phyloP scores from a whole-genome alignment of 2,329 filamentous ascomycete species.

The Monilinia polystroma region DNA sequence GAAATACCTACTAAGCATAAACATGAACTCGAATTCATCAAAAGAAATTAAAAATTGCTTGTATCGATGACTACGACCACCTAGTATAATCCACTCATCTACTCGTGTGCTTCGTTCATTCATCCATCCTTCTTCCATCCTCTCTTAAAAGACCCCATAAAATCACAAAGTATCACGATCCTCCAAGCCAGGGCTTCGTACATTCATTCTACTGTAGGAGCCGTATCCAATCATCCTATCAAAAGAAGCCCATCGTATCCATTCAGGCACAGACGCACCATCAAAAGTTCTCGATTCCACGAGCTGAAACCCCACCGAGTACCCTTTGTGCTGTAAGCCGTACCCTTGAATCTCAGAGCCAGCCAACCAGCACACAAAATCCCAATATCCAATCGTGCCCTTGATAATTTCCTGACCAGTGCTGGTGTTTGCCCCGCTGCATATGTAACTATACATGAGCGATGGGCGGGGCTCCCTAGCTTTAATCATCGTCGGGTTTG shows the following conservation, averaged over 20 bases:
- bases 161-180: background rate
- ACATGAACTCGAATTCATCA: background rate
- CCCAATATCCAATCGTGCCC: background rate
- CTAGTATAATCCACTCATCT: too few species aligned
- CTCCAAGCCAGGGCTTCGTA: background rate
- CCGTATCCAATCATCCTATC: too few species aligned
- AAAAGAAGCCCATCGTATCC: background rate
- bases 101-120: too few species aligned
- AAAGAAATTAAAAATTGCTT: too few species aligned
- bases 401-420: background rate
- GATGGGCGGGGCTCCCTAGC: too few species aligned
- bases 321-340: too few species aligned
- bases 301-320: background rate
- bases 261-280: background rate
- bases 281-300: background rate
- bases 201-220: background rate
- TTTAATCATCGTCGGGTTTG: too few species aligned
- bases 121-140: background rate
- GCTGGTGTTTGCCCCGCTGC: too few species aligned
- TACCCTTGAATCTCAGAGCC: too few species aligned
- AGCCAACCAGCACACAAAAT: too few species aligned
- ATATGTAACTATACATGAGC: too few species aligned
- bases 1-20: background rate
- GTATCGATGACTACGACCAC: too few species aligned
- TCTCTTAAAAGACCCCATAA: background rate